Base-by-base conservation (phyloP, 1,284 basidiomycete species). In the Heterobasidion parviporum region DNA sequence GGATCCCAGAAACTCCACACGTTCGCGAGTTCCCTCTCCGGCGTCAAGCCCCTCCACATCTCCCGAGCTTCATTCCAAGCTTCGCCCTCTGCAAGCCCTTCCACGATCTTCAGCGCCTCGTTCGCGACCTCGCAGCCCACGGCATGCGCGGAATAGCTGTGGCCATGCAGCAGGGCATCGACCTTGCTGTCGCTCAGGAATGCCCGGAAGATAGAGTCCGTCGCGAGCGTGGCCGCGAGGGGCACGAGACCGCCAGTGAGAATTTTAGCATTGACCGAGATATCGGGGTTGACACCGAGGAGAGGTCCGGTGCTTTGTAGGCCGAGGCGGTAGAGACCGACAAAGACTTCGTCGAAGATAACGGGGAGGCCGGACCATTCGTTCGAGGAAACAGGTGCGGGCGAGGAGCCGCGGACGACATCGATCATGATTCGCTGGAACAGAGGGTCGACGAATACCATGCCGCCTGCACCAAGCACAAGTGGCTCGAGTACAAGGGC, bases 371-470 rank as follows among this genome's bases (percentile, higher is more conserved):
- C 89, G 8, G 73, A 76, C 87, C 89, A 92, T 9, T 49, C 53
- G n/a, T 34, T 26, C 20, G 38, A 20, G 15, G 41, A 33, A 26
- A 64, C 14, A 15, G 56, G 55, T 14, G 64, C 7, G 47, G 34
- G 60, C 51, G 60, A 63, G 61, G 57, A 66, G 2, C 73, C 75
- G 36, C 96, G 83, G 6, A 92, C 89, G 3, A 84, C 79, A 62
- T 97, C 92, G 50, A 98, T 76, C 58, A 99, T 72, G 44, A 94
- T 74, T 18, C 91, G 82, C 68, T 99, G 96, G 78, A 96, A 98
- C 38, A 99, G 83, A 1, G 96, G 96, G 65, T 99, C 96, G 50
- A 98, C 94, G 67, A 98, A 98, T 44, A 95, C 77, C 96, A 98
- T 98, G 0, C 96, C 96, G 0, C 93, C 96, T 0, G 96, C 95